Base-by-base conservation (phyloP, 164 flowering plant genomes). In the Aristolochia californica region DNA sequence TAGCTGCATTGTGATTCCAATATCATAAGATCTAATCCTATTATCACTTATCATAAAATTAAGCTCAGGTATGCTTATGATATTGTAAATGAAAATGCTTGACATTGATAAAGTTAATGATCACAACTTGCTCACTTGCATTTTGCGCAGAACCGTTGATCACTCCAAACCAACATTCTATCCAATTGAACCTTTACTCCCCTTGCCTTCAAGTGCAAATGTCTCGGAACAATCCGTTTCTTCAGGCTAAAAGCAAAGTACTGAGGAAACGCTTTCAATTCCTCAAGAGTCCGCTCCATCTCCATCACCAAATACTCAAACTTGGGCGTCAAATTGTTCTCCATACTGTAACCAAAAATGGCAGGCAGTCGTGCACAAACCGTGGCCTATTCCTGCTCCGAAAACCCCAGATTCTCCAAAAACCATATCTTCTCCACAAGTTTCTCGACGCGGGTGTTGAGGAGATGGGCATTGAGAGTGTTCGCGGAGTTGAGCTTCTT, bases 101-200 rank as follows among this genome's bases (percentile, higher is more conserved):
- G n/a, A n/a, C n/a, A n/a, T n/a, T n/a, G n/a, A n/a, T n/a, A n/a
- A n/a, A n/a, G n/a, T n/a, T n/a, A n/a, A n/a, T n/a, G n/a, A n/a
- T n/a, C n/a, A n/a, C n/a, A 47, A 47, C 40, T 4, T 47, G 30
- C 26, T 77, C 67, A 85, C 62, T 80, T 82, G 82, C 81, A 83
- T 52, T 79, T 83, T 0, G 74, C 58, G 61, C 74, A 86, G 66
- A 83, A 82, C 34, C 58, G 74, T 14, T 70, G 53, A 59, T 86
- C 85, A 45, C 76, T 66, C 89, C 83, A 83, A 68, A 82, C n/a
- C 74, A 86, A 56, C 89, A 83, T 78, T 56, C 75, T 70, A 50
- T 72, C 78, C 77, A 83, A 66, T 1, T 77, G 69, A 15, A 82
- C 44, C 56, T 21, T 23, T 25, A 76, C 78, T 22, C 73, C 69